A percentile compares a stretch with the other conserved stretches of the same genome.
These are phyloP conservation scores for Microthyrium microscopicum DNA, from an alignment of 2,329 filamentous ascomycete genomes.

Conservation along the genomic window DNA sequence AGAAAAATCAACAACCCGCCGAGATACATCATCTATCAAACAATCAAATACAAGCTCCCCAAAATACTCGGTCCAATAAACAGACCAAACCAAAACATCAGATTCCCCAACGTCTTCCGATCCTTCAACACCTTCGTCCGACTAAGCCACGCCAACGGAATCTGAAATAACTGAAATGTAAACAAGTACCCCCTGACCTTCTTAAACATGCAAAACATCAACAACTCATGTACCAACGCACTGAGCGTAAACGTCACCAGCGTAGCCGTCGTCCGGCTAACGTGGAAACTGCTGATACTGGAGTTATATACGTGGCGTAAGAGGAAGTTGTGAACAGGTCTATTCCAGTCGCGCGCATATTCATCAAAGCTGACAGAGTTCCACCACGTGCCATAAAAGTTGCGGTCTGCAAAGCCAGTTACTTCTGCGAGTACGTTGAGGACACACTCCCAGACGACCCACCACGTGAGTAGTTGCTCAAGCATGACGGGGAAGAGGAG, in stretches of 20 bases:
- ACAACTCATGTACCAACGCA: conserved; percentile 55
- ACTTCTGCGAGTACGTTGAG: conserved; percentile 63
- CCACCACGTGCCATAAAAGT: conserved; percentile 44
- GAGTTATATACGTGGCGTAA: conserved; percentile 66
- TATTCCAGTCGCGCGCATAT: conserved; percentile 67
- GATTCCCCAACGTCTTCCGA: conserved; percentile 48
- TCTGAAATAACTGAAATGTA: conserved; percentile 55
- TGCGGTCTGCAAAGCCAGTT: conserved; percentile 60
- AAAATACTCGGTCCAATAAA: conserved; percentile 56
- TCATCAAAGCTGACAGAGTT: conserved; percentile 49
- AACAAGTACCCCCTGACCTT: conserved; percentile 61
- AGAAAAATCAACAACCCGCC: too few species aligned
- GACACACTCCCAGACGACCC: conserved; percentile 55
- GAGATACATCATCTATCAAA: conserved; percentile 13
- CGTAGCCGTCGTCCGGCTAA: conserved; percentile 54
- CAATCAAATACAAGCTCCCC: conserved; percentile 34
- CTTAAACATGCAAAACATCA: conserved; percentile 69
- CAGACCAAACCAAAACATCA: conserved; percentile 65
- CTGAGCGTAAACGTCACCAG: conserved; percentile 60
- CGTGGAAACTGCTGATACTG: conserved; percentile 54
- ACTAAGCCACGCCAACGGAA: conserved; percentile 52
- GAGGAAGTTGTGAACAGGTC: conserved; percentile 64
- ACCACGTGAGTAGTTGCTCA: conserved; percentile 63
- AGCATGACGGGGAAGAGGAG: conserved; percentile 65
- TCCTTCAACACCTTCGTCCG: conserved; percentile 49